Percentiles rank a stretch among this genome's conserved stretches.
These are phyloP conservation scores for Aspergillus sp. DNA, from an alignment of 2,329 filamentous ascomycete species.

Conservation along the genomic window DNA sequence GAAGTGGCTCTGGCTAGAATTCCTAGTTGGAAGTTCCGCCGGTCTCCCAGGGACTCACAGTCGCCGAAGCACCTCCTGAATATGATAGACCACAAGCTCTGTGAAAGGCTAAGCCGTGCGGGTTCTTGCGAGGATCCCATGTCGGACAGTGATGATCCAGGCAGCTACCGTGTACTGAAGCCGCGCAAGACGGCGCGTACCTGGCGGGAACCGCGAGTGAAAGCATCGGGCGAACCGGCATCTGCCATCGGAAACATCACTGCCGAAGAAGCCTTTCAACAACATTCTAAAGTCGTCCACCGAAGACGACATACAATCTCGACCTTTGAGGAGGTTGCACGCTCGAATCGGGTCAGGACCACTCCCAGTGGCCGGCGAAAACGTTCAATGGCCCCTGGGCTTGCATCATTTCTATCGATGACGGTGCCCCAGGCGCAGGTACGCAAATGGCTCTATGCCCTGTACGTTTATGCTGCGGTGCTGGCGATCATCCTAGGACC, in stretches of 20 bases:
- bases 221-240: conserved; percentile 11
- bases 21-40: conserved; percentile 82
- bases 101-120: conserved; percentile 44
- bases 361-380: conserved; percentile 64
- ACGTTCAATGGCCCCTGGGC: conserved; percentile 57
- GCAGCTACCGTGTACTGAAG: conserved; percentile 21
- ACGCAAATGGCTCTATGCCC: conserved; percentile 79
- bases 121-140: conserved; percentile 29
- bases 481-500: conserved; percentile 62
- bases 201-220: conserved; percentile 11
- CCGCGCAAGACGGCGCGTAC: conserved; percentile 28
- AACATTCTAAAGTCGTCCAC: conserved; percentile 8
- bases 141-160: conserved; percentile 34
- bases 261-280: conserved; percentile 19
- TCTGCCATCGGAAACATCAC: conserved; percentile 19
- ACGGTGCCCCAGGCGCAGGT: conserved; percentile 71
- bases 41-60: conserved; percentile 39
- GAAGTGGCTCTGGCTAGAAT: conserved; percentile 81
- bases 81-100: conserved; percentile 40
- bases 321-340: conserved; percentile 29
- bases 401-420: conserved; percentile 72
- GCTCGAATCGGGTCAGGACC: conserved; percentile 26
- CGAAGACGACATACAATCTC: conserved; percentile 51
- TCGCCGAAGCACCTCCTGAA: conserved; percentile 36
- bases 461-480: conserved; percentile 69